phyloP scores from a whole-genome alignment of 1,284 basidiomycete species.

The Naganishia liquefaciens region DNA sequence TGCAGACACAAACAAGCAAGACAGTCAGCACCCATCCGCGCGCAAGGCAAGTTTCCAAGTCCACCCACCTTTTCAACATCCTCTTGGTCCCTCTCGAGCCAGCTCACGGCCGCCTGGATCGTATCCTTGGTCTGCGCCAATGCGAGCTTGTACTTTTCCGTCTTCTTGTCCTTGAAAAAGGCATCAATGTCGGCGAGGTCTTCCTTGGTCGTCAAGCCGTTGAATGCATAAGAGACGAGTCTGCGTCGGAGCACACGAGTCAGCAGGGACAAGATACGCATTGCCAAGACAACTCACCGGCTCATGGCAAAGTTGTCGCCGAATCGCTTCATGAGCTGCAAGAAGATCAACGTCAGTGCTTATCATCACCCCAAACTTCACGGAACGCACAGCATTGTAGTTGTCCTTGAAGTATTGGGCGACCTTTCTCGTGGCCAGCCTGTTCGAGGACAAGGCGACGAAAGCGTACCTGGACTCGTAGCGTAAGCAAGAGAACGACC shows the following conservation, averaged over 20 bases:
- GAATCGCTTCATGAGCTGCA: conserved; percentile 69
- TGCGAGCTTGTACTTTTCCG: conserved; percentile 53
- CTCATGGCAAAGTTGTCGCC: conserved; percentile 64
- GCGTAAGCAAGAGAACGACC: conserved; percentile 53
- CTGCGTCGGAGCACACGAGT: conserved; percentile 2
- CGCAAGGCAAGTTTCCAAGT: conserved; percentile 54
- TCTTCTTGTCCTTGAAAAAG: conserved; percentile 60
- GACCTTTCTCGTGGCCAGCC: conserved; percentile 44
- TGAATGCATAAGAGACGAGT: conserved; percentile 60
- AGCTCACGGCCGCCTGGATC: conserved; percentile 57
- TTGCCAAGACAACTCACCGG: conserved; percentile 39
- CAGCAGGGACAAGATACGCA: conserved; percentile 44
- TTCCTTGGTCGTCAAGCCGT: conserved; percentile 64
- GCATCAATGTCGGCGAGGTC: conserved; percentile 67
- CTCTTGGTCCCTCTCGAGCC: conserved; percentile 58
- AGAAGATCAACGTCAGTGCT: neutral
- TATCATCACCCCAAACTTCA: neutral
- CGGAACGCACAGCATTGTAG: conserved; percentile 62
- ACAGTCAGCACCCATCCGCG: conserved; percentile 49
- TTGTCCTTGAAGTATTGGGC: conserved; percentile 61
- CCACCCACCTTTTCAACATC: conserved; percentile 55
- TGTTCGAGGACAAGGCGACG: conserved; percentile 44
- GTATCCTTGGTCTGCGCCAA: conserved; percentile 60
- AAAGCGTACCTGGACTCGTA: conserved; percentile 56
- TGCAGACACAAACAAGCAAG: conserved; percentile 33